Percentiles rank a stretch among this genome's conserved stretches.
These are phyloP conservation scores for Logfia minima DNA, from an alignment of 129 eudicot genomes.

Conservation along the genomic window DNA sequence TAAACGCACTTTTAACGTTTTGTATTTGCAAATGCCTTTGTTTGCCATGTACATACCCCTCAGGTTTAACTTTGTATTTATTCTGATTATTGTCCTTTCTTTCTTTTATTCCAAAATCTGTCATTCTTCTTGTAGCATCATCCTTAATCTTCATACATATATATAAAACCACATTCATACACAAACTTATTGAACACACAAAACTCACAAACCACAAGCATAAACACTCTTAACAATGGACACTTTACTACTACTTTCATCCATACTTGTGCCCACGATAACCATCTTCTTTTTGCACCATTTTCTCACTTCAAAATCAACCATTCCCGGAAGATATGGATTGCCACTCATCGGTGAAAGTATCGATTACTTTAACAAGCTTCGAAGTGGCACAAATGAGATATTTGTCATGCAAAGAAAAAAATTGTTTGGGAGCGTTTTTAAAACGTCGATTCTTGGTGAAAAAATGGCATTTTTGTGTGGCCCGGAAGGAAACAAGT, in stretches of 20 bases:
- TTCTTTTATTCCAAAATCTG: conserved; percentile 26
- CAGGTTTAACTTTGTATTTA: conserved; percentile 18
- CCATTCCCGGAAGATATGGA: conserved; percentile 36
- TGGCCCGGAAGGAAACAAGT: conserved; percentile 53
- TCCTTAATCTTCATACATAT: not conserved
- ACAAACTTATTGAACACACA: conserved; percentile 8
- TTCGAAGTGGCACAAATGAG: conserved; percentile 42
- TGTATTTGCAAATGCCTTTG: not conserved
- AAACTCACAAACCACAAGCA: conserved; percentile 4
- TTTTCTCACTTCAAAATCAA: conserved; percentile 28
- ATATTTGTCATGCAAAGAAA: conserved; percentile 37
- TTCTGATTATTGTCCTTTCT: conserved; percentile 30
- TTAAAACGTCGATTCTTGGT: conserved; percentile 43
- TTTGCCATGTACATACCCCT: not conserved
- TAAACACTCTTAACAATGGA: conserved; percentile 31
- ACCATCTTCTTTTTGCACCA: conserved; percentile 23
- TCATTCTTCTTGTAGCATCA: conserved; percentile 4
- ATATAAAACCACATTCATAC: not conserved
- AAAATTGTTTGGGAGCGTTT: conserved; percentile 33
- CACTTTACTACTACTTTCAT: conserved; percentile 33
- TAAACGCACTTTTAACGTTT: too few species aligned
- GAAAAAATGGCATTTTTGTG: conserved; percentile 42
- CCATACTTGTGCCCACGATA: conserved; percentile 26
- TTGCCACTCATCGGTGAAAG: conserved; percentile 42
- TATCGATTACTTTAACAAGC: conserved; percentile 42